Percentiles rank a stretch among this genome's conserved stretches.
These are phyloP conservation scores for Scedosporium apiospermum DNA, from an alignment of 2,329 filamentous ascomycete species.

Conservation along the genomic window DNA sequence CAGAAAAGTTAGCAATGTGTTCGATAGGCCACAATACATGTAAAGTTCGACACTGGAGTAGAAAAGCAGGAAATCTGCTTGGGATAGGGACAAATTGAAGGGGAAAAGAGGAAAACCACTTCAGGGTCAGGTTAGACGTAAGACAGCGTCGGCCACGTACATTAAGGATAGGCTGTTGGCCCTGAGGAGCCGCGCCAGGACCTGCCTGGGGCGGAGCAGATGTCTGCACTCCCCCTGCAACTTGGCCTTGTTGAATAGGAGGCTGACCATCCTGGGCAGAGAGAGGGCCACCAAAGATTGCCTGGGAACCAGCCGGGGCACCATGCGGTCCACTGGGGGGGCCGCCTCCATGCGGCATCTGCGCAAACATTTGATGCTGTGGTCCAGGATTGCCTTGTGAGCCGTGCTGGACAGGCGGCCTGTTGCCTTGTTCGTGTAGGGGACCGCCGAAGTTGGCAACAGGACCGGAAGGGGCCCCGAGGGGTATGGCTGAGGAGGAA, in stretches of 20 bases:
- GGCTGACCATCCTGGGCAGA: slow-evolving; percentile 47
- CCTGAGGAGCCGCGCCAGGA: slow-evolving; percentile 24
- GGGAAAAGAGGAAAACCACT: no score
- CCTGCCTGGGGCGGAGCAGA: slow-evolving; percentile 39
- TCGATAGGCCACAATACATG: no score
- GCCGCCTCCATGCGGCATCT: slow-evolving; percentile 40
- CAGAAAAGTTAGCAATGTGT: no score
- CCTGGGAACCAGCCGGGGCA: slow-evolving; percentile 48
- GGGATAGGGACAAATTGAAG: no score
- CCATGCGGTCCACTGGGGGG: slow-evolving; percentile 44
- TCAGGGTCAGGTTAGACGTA: no score
- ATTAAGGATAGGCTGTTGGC: slow-evolving; percentile 38
- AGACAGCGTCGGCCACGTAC: slow-evolving; percentile 27
- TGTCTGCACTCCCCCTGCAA: slow-evolving; percentile 27
- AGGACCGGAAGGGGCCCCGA: slow-evolving; percentile 42
- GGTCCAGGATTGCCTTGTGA: slow-evolving; percentile 34
- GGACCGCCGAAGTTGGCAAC: slow-evolving; percentile 44
- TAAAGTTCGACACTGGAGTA: no score
- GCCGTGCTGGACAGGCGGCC: slow-evolving; percentile 40
- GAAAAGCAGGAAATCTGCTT: no score
- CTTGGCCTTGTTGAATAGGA: slow-evolving; percentile 51
- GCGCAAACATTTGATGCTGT: slow-evolving; percentile 49
- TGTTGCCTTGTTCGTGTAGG: slow-evolving; percentile 40
- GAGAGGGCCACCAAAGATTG: slow-evolving; percentile 61
- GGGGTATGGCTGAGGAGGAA: slow-evolving; percentile 42